phyloP scores from a whole-genome alignment of 345 rosid species.

The Rhodamnia rubescens region DNA sequence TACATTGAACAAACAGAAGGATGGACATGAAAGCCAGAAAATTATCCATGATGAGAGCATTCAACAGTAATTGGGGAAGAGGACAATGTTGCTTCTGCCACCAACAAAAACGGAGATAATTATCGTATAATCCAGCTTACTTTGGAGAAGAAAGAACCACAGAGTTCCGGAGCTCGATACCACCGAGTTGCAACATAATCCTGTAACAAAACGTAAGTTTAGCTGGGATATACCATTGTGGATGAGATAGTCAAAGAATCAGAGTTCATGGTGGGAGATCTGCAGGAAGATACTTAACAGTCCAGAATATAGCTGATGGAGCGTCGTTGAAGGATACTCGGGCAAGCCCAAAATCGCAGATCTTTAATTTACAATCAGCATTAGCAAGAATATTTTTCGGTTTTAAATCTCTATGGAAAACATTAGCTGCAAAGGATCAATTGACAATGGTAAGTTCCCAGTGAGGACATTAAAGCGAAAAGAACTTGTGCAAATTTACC shows the following conservation, averaged over 20 bases:
- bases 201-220: constrained; percentile 16
- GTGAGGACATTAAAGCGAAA: constrained; percentile 1
- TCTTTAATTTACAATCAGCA: constrained; percentile 95
- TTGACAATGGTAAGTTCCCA: not conserved
- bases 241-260: not conserved
- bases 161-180: constrained; percentile 99
- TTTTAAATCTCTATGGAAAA: constrained; percentile 93
- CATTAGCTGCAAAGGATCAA: constrained; percentile 56
- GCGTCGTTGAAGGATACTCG: constrained; percentile 94
- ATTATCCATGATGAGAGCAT: not conserved
- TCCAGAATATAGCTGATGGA: constrained; percentile 95
- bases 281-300: constrained; percentile 43
- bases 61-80: not conserved
- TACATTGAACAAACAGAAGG: not conserved
- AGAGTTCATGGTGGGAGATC: not conserved
- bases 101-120: not conserved
- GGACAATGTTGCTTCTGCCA: not conserved
- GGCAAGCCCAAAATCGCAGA: constrained; percentile 98
- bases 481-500: constrained; percentile 4
- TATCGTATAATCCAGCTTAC: constrained; percentile 29
- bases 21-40: not conserved
- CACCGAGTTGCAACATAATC: constrained; percentile 99
- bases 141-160: constrained; percentile 96
- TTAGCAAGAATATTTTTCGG: constrained; percentile 97
- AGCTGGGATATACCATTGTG: not conserved